These are phyloP conservation scores for Nemania diffusa DNA, from an alignment of 2,329 filamentous ascomycete genomes.

Conservation along the genomic window DNA sequence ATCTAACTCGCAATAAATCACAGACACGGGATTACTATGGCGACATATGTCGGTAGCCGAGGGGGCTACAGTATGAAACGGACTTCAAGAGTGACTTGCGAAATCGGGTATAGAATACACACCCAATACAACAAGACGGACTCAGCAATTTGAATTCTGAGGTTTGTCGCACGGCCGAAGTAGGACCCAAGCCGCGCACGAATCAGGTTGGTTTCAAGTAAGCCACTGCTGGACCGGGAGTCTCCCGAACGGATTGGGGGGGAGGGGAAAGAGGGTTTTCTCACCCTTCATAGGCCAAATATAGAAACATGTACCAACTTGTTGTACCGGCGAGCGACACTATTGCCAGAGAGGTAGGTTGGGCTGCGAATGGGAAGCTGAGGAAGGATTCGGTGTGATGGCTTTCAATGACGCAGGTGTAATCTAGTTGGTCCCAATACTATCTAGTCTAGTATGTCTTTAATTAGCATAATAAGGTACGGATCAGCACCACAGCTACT, in stretches of 20 bases:
- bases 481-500: conserved; percentile 15
- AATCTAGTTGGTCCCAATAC: conserved; percentile 13
- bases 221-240: conserved; percentile 18
- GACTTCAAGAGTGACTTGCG: conserved; percentile 2
- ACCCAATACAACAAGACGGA: not conserved
- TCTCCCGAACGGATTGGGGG: conserved; percentile 7
- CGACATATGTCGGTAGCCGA: conserved; percentile 17
- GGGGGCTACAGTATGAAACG: conserved; percentile 23
- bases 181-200: conserved; percentile 9
- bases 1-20: conserved; percentile 1
- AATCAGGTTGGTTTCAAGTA: conserved; percentile 10
- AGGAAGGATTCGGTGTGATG: conserved; percentile 27
- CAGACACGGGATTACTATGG: not conserved
- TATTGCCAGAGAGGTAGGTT: not conserved
- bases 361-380: conserved; percentile 18
- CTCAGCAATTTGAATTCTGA: not conserved
- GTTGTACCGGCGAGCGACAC: not conserved
- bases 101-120: conserved; percentile 7
- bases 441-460: conserved; percentile 9
- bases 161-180: conserved; percentile 1
- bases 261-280: not conserved
- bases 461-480: conserved; percentile 2
- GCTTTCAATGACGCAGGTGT: conserved; percentile 15
- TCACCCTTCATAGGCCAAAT: conserved; percentile 6
- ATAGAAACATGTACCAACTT: conserved; percentile 3